These are phyloP conservation scores for Bombardia bombarda DNA, from an alignment of 495 filamentous ascomycete genomes.

Conservation along the genomic window DNA sequence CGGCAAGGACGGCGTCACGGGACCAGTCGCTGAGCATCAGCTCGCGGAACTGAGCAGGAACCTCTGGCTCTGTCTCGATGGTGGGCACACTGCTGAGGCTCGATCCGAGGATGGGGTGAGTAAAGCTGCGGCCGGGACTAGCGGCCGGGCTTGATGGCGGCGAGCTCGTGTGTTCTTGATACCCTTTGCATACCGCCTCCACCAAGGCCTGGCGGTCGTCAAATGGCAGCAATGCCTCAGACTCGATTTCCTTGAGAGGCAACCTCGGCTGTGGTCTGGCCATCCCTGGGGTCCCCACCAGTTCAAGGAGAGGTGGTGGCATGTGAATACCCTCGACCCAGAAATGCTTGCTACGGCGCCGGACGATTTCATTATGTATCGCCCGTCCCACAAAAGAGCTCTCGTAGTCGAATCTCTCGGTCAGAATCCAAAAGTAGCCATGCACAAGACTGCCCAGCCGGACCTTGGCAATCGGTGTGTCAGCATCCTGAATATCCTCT, in stretches of 20 bases:
- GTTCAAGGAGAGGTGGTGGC: conserved; percentile 50
- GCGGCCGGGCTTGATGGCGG: conserved; percentile 60
- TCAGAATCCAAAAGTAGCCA: conserved; percentile 76
- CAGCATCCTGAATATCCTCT: conserved; percentile 65
- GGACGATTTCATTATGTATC: conserved; percentile 67
- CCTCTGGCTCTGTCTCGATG: conserved; percentile 25
- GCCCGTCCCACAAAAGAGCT: conserved; percentile 54
- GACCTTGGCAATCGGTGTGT: conserved; percentile 56
- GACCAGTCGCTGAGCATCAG: conserved; percentile 66
- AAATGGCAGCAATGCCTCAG: conserved; percentile 56
- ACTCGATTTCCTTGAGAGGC: conserved; percentile 42
- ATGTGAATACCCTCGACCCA: conserved; percentile 71
- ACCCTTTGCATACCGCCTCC: conserved; percentile 61
- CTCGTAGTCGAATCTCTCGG: conserved; percentile 71
- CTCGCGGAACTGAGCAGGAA: conserved; percentile 51
- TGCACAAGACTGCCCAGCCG: conserved; percentile 76
- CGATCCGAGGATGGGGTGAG: conserved; percentile 49
- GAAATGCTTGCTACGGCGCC: conserved; percentile 58
- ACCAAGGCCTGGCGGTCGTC: conserved; percentile 60
- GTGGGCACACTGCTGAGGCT: conserved; percentile 29
- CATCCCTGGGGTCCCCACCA: conserved; percentile 39
- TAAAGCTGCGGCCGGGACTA: conserved; percentile 61
- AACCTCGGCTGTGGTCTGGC: conserved; percentile 38
- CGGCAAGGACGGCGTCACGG: conserved; percentile 59
- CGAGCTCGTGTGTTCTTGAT: conserved; percentile 47